Base-by-base conservation (phyloP, 257 asterid species). In the Paraleonurus japonicus region DNA sequence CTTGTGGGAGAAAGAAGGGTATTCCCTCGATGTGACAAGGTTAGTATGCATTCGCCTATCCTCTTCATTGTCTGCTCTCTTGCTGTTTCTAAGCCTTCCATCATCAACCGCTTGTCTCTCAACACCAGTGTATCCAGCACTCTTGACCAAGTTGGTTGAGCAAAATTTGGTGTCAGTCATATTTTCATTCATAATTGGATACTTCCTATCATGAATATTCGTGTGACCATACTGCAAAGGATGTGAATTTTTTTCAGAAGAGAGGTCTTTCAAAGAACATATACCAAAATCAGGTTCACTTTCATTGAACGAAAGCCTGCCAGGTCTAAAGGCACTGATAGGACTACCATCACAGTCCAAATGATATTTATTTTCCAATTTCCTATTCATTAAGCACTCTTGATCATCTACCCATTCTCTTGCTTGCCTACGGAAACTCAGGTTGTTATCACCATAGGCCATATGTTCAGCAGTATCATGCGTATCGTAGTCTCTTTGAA, bases 251-350 rank as follows among this genome's bases (percentile, higher is more conserved):
- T 62, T 78, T 59, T 65, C 74, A 30, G 77, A 54, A 39, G 82
- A 74, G 47, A 62, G 59, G 63, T 72, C 78, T 70, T 74, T 75
- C 63, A 47, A 43, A 16, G 70, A 68, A 67, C 48, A 53, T 28
- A 76, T 57, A 51, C 60, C 77, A 69, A 73, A 41, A 69, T 58
- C 39, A 53, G 74, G 79, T 66, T 74, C 82, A 16, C 73, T 50
- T 65, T 69, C 81, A 72, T 73, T 81, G 73, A 70, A 62, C 17
- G 75, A 63, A 65, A 68, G 64, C 82, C 75, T 76, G 54, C 74
- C 70, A 67, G 65, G 75, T 53, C 78, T 84, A 69, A 78, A 73
- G 65, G 75, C 67, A 73, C 74, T 61, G 65, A 32, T 71, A 57
- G 76, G 73, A 61, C 32, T 22, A 69, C 54, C 55, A 65, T 58